Evolutionary conservation across 331 rosid genomes (phyloP).

Genomic region (Cucumis variabilis): DNA sequence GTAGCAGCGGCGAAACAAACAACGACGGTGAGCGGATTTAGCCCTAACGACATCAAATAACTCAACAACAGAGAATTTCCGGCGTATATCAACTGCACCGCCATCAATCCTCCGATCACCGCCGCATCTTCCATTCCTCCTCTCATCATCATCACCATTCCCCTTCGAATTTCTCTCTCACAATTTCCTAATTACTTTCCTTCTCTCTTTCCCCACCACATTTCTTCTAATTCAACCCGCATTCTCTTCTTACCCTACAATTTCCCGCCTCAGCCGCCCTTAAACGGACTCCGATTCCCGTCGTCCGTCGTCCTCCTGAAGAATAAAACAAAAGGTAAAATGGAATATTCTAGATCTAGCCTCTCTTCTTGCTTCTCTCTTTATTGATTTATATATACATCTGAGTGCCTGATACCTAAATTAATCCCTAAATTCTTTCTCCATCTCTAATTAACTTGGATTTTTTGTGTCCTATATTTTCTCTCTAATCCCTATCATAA

Average conservation of each 20-base stretch:
- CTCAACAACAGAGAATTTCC: slow-evolving; percentile 64
- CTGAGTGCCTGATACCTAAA: neutral
- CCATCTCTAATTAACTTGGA: slow-evolving; percentile 16
- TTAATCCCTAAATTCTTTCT: slow-evolving; percentile 12
- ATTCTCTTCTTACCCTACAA: slow-evolving; percentile 22
- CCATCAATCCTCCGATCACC: slow-evolving; percentile 61
- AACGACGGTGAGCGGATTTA: slow-evolving; percentile 61
- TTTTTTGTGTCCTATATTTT: neutral
- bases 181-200: neutral
- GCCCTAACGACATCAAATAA: slow-evolving; percentile 71
- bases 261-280: neutral
- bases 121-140: slow-evolving; percentile 16
- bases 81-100: slow-evolving; percentile 68
- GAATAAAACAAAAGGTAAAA: neutral
- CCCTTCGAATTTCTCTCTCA: neutral
- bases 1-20: slow-evolving; percentile 66
- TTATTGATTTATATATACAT: too few species aligned
- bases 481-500: neutral
- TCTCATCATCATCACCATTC: neutral
- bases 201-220: neutral
- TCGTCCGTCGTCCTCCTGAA: neutral
- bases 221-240: neutral
- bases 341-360: neutral
- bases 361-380: neutral
- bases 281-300: neutral